Evolutionary conservation across 306 rosid genomes (phyloP).

Genomic region (Vicia villosa): DNA sequence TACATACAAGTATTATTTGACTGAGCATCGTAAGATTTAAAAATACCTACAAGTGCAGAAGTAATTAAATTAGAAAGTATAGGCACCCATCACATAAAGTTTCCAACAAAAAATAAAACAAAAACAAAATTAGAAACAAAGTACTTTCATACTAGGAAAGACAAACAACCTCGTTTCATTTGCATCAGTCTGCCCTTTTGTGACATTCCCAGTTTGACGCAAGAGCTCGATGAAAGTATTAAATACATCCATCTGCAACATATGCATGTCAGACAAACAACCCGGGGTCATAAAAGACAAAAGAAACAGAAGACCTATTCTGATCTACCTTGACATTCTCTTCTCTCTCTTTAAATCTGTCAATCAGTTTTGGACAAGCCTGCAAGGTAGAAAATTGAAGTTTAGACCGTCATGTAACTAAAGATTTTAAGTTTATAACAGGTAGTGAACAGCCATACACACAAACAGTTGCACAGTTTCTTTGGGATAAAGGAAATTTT

Average conservation of each 20-base stretch:
- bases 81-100: neutral
- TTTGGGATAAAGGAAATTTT: conserved; percentile 3
- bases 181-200: conserved; percentile 85
- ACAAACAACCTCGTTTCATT: conserved; percentile 70
- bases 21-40: neutral
- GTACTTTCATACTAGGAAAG: conserved; percentile 29
- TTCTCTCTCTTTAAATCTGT: conserved; percentile 97
- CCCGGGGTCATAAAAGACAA: conserved; percentile 23
- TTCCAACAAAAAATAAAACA: conserved; percentile 16
- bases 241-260: conserved; percentile 93
- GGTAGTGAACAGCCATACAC: conserved; percentile 15
- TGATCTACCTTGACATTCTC: conserved; percentile 90
- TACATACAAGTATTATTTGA: neutral
- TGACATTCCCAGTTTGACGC: conserved; percentile 98
- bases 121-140: neutral
- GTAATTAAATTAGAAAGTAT: neutral
- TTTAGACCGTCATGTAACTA: conserved; percentile 30
- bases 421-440: conserved; percentile 11
- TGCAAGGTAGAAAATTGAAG: conserved; percentile 38
- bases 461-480: conserved; percentile 4
- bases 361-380: conserved; percentile 99
- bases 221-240: conserved; percentile 91
- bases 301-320: conserved; percentile 14
- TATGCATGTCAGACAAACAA: conserved; percentile 43
- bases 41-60: conserved; percentile 7